Evolutionary conservation across 208 protist genomes (phyloP).

Genomic region (Trypanosoma mega): DNA sequence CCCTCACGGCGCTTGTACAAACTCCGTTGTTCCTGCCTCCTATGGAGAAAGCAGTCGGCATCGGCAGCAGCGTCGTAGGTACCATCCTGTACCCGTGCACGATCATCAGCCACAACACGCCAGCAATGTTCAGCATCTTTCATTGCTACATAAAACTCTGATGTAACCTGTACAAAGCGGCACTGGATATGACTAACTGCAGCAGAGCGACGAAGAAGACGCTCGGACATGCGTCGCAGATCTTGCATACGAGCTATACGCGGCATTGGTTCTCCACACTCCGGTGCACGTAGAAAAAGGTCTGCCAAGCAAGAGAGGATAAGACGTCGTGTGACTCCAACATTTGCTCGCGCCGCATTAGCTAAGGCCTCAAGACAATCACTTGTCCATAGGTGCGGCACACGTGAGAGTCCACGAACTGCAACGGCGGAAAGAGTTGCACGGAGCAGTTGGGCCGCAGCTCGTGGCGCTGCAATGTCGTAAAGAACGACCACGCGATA

Average conservation of each 20-base stretch:
- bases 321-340: conserved; percentile 71
- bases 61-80: conserved; percentile 19
- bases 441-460: conserved; percentile 62
- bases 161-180: conserved; percentile 72
- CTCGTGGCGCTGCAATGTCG: conserved; percentile 53
- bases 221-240: conserved; percentile 74
- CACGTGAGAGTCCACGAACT: conserved; percentile 3
- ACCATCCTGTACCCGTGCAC: conserved; percentile 1
- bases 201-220: conserved; percentile 47
- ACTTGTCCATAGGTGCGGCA: conserved; percentile 31
- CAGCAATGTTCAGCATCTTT: conserved; percentile 66
- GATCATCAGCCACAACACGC: conserved; percentile 15
- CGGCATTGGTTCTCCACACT: conserved; percentile 35
- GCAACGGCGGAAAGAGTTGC: conserved; percentile 44
- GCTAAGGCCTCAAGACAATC: conserved; percentile 57
- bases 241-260: conserved; percentile 40
- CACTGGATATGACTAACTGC: conserved; percentile 39
- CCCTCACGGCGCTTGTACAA: conserved; percentile 62
- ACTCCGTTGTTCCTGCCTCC: conserved; percentile 60
- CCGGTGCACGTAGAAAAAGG: conserved; percentile 48
- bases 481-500: conserved; percentile 77
- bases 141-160: conserved; percentile 73
- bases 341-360: conserved; percentile 43
- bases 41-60: conserved; percentile 46
- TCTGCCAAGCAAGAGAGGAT: conserved; percentile 74